Conservation (phyloP, 805 yeast genomes). For the Metschnikowia koreensis region DNA sequence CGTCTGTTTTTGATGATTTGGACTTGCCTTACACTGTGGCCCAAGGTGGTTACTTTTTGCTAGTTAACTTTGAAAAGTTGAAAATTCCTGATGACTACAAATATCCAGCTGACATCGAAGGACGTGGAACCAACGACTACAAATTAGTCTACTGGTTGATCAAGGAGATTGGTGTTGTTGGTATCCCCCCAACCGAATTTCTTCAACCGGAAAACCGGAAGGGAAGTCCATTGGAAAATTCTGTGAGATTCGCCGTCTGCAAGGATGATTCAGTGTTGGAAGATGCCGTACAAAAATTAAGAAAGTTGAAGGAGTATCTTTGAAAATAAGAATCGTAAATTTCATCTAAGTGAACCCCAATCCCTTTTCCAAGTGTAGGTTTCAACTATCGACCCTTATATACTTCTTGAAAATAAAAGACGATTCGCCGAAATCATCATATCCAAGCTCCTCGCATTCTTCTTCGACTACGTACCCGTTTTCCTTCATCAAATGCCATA, state of each 20-base stretch:
- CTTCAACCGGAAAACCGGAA: constrained; percentile 58
- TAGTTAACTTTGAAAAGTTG: constrained; percentile 83
- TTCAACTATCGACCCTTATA: not conserved
- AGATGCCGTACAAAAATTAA: constrained; percentile 77
- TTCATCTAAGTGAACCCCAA: not conserved
- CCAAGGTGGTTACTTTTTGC: constrained; percentile 89
- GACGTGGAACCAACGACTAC: constrained; percentile 76
- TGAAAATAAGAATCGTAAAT: constrained; percentile 3
- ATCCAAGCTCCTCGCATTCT: constrained; percentile 56
- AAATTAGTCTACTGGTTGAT: constrained; percentile 89
- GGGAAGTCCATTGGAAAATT: constrained; percentile 74
- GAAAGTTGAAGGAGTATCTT: constrained; percentile 62
- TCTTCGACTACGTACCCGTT: constrained; percentile 34
- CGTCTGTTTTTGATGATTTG: constrained; percentile 77
- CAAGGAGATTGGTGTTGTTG: constrained; percentile 88
- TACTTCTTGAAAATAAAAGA: constrained; percentile 50
- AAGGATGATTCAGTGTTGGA: constrained; percentile 80
- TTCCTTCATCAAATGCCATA: constrained; percentile 55
- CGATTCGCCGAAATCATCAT: constrained; percentile 83
- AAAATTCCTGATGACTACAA: constrained; percentile 70
- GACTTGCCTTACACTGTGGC: constrained; percentile 87
- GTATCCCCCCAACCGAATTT: constrained; percentile 98
- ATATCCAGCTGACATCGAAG: constrained; percentile 66
- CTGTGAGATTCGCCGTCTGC: constrained; percentile 93
- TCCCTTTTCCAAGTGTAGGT: not conserved